Base-by-base conservation (phyloP, 2,329 filamentous ascomycete species). In the Cladophialophora exuberans region DNA sequence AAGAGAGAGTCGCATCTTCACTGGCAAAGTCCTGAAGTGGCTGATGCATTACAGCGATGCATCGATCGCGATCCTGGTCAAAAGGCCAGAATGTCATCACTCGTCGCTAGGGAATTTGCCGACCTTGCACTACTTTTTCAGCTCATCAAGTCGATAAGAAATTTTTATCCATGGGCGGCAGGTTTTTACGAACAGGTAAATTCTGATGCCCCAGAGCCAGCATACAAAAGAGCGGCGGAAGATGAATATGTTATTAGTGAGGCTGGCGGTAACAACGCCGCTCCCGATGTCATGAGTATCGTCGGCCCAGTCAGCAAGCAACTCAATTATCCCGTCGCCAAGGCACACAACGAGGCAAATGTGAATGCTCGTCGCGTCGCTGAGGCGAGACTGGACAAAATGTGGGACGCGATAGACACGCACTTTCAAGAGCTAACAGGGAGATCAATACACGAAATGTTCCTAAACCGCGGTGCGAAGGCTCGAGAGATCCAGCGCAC, bases 41-140 rank as follows among this genome's bases (percentile, higher is more conserved):
- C 80, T 7, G 79, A 83, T 56, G 78, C 81, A 60, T 63, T 82
- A 2, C 76, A 78, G 18, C 72, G 74, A 6, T 66, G 80, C 3
- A 52, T 79, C 1, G 59, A 74, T 46, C 59, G 65, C 1, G 73
- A 80, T 4, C 62, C 67, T 1, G 55, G 66, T 4, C 71, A 70
- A 0, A 64, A 66, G 15, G 65, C 67, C 1, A 56, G 79, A 3
- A 52, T 81, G 0, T 76, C 79, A 0, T 35, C 69, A 0, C 66
- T 60, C 11, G 57, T 79, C 0, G 69, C 68, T 1, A 51, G 51
- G 0, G 31, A 72, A 0, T 69, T 83, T 6, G 72, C 73, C 2
- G 73, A 80, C 13, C 64, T 82, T 0, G 73, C 77, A 2, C 72
- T 83, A 25, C 31, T 80, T 0, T 60, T 69, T 1, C 67, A 82